A percentile compares a stretch with the other conserved stretches of the same genome.
Conservation (phyloP, 148 eudicot species). For the Suaeda aralocaspica region DNA sequence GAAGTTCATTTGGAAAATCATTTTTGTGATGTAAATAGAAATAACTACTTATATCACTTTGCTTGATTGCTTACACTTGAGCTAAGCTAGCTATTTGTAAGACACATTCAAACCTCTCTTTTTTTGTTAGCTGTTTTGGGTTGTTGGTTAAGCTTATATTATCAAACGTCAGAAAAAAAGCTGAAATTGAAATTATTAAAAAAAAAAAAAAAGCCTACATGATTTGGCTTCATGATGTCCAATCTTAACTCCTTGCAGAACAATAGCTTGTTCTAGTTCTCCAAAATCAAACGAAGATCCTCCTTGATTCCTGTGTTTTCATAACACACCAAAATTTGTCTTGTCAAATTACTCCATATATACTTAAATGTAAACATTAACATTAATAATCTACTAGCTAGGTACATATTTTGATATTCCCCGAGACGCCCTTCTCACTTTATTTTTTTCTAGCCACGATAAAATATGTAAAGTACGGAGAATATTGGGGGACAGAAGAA, state of each 20-base stretch:
- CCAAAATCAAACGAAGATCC: constrained; percentile 92
- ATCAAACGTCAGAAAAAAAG: constrained; percentile 43
- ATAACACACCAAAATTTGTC: constrained; percentile 1
- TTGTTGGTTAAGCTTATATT: constrained; percentile 35
- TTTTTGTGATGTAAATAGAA: constrained; percentile 52
- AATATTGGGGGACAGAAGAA: too few species aligned
- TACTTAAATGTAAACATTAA: too few species aligned
- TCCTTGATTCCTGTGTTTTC: constrained; percentile 63
- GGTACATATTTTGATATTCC: too few species aligned
- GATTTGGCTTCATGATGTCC: constrained; percentile 52
- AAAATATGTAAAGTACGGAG: too few species aligned
- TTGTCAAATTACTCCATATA: constrained; percentile 3
- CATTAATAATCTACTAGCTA: too few species aligned
- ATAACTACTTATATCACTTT: constrained; percentile 9
- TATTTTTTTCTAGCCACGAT: too few species aligned
- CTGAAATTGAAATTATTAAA: neutral
- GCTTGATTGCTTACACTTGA: neutral
- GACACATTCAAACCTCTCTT: constrained; percentile 38
- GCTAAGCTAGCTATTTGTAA: constrained; percentile 13
- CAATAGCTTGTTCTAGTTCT: constrained; percentile 89
- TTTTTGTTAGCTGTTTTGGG: neutral
- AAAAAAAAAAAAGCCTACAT: constrained; percentile 37
- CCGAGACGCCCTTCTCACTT: too few species aligned
- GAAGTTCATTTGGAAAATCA: constrained; percentile 39
- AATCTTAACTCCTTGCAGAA: constrained; percentile 63